Evolutionary conservation across 768 basidiomycete species (phyloP), one percentile per base, ranked within the genome.

Genomic region (Exidia glandulosa): DNA sequence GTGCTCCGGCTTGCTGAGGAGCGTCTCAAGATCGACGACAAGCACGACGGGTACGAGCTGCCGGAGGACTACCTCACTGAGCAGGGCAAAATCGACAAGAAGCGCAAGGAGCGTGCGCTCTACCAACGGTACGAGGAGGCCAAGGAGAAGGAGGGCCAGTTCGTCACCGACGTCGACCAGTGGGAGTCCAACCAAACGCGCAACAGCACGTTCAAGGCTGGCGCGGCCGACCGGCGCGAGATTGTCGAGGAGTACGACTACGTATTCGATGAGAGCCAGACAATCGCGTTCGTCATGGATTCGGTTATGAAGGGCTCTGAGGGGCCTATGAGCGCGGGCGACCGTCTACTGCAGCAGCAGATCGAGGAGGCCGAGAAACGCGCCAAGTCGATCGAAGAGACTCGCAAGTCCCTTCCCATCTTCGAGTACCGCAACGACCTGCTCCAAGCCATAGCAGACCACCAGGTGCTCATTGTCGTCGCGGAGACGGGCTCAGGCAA

Each of bases 401-500:
- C 90, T 0, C 86, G 96, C 59, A 94, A 96, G 69, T 90, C 86
- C 2, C 77, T 99, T 25, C 96, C 96, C 2, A 94, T 98, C 60
- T 97, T 88, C 67, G 76, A 81, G 13, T 95, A 86, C 75, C 89
- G 94, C 57, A 86, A 95, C 50, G 79, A 92, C 59, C 83, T 98
- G 25, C 84, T 99, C 9, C 81, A 85, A 25, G 96, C 96, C 0
- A 87, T 99, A 61, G 82, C 83, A 47, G 83, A 93, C 34, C 88
- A 96, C 68, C 96, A 97, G 67, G 89, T 98, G 23, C 83, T 99
- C 64, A 94, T 99, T 60, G 93, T 99, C 55, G 94, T 96, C 56
- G 96, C 95, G 12, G 96, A 99, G 74, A 98, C 96, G 0, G 96
- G 96, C 27, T 98, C 96, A 2, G 96, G 96, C 34, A 99, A 99